Conservation (phyloP, 768 basidiomycete species). For the Kwoniella shandongensis region DNA sequence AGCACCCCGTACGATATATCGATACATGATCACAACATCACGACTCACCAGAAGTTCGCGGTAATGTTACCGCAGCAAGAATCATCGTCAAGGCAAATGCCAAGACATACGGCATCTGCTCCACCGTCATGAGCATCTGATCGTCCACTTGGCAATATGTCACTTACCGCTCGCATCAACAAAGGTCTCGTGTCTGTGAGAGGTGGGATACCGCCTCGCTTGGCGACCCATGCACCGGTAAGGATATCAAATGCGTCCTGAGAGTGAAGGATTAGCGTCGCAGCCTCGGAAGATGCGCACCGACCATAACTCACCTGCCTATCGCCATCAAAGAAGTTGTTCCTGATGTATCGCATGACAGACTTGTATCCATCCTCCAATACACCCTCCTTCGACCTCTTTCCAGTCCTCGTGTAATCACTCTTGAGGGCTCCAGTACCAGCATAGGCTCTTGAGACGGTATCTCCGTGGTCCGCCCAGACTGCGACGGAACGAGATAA, state of each 20-base stretch:
- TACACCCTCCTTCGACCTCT: slow-evolving; percentile 74
- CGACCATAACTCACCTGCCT: slow-evolving; percentile 65
- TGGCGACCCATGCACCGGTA: slow-evolving; percentile 86
- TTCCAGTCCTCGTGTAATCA: slow-evolving; percentile 92
- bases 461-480: slow-evolving; percentile 96
- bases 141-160: not conserved
- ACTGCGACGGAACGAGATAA: slow-evolving; percentile 58
- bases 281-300: not conserved
- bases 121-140: slow-evolving; percentile 13
- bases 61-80: slow-evolving; percentile 77
- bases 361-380: slow-evolving; percentile 87
- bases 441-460: slow-evolving; percentile 83
- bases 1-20: slow-evolving; percentile 2
- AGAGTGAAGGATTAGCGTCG: not conserved
- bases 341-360: slow-evolving; percentile 80
- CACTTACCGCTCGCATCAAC: slow-evolving; percentile 73
- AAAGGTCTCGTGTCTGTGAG: slow-evolving; percentile 79
- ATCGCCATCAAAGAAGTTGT: slow-evolving; percentile 94
- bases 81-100: slow-evolving; percentile 85
- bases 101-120: slow-evolving; percentile 77
- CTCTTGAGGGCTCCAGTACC: slow-evolving; percentile 96
- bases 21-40: slow-evolving; percentile 22
- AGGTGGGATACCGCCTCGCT: slow-evolving; percentile 68
- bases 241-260: slow-evolving; percentile 93
- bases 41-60: slow-evolving; percentile 81